Percentiles rank a stretch among this genome's conserved stretches.
Evolutionary conservation across 176 grass and related monocot species (phyloP).

Genomic region (Juncus inflexus): DNA sequence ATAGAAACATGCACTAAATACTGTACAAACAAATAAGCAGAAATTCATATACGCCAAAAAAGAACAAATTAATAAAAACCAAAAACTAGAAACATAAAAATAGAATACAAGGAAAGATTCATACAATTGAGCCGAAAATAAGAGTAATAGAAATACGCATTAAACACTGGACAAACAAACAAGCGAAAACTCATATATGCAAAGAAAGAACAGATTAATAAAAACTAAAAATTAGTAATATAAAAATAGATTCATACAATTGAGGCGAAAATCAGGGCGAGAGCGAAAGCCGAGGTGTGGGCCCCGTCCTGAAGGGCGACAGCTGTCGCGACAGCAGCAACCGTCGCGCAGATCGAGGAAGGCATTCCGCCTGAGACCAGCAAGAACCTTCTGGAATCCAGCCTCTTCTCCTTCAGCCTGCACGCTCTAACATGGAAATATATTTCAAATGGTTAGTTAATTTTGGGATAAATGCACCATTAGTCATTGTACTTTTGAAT

Average conservation of each 20-base stretch:
- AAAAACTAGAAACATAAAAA: not conserved
- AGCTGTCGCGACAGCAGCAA: constrained; percentile 58
- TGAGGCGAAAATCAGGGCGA: constrained; percentile 76
- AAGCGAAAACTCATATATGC: not conserved
- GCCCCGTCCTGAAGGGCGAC: constrained; percentile 77
- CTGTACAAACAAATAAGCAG: not conserved
- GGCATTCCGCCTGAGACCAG: constrained; percentile 76
- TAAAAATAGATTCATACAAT: constrained; percentile 48
- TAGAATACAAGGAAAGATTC: too few species aligned
- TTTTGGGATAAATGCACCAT: too few species aligned
- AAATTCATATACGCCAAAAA: constrained; percentile 16
- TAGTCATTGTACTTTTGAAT: too few species aligned
- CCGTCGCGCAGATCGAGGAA: constrained; percentile 83
- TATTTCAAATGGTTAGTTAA: constrained; percentile 23
- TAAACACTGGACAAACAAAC: not conserved
- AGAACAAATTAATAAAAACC: constrained; percentile 16
- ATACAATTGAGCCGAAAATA: constrained; percentile 9
- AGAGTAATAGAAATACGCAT: not conserved
- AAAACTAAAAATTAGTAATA: not conserved
- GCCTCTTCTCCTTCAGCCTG: constrained; percentile 99
- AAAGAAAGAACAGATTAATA: constrained; percentile 27
- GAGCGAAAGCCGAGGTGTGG: constrained; percentile 64
- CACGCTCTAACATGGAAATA: constrained; percentile 63
- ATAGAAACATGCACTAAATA: not conserved
- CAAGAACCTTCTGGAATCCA: constrained; percentile 85